Evolutionary conservation across 176 grass and related monocot genomes (phyloP).

Genomic region (Cymbopogon citratus): DNA sequence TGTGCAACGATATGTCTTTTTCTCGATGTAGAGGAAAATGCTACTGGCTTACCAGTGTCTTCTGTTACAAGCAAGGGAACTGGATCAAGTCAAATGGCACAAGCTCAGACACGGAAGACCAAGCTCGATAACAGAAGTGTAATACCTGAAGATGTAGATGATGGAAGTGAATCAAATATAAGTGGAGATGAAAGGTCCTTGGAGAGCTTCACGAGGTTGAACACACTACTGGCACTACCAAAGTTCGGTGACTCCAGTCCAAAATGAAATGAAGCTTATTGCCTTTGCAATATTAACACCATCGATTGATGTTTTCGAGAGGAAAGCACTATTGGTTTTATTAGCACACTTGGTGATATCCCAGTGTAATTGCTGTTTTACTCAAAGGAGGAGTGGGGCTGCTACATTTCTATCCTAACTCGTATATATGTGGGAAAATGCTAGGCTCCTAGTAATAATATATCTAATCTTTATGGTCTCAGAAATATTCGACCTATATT

Average conservation of each 20-base stretch:
- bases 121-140: constrained; percentile 5
- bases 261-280: constrained; percentile 34
- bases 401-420: neutral
- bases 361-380: neutral
- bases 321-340: constrained; percentile 29
- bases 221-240: constrained; percentile 46
- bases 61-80: constrained; percentile 11
- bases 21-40: constrained; percentile 24
- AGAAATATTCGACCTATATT: neutral
- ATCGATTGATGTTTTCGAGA: constrained; percentile 11
- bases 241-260: constrained; percentile 34
- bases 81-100: constrained; percentile 16
- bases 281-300: neutral
- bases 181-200: constrained; percentile 43
- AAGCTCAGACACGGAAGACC: constrained; percentile 6
- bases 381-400: neutral
- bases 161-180: constrained; percentile 30
- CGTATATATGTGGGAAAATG: neutral
- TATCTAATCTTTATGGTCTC: neutral
- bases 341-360: neutral
- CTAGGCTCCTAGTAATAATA: neutral
- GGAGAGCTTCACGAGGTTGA: constrained; percentile 42
- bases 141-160: constrained; percentile 28
- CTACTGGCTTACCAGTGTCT: constrained; percentile 12
- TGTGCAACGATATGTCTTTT: constrained; percentile 63